Percentiles rank a stretch among this genome's conserved stretches.
Evolutionary conservation across 768 basidiomycete species (phyloP).

Genomic region (Russula sp.): DNA sequence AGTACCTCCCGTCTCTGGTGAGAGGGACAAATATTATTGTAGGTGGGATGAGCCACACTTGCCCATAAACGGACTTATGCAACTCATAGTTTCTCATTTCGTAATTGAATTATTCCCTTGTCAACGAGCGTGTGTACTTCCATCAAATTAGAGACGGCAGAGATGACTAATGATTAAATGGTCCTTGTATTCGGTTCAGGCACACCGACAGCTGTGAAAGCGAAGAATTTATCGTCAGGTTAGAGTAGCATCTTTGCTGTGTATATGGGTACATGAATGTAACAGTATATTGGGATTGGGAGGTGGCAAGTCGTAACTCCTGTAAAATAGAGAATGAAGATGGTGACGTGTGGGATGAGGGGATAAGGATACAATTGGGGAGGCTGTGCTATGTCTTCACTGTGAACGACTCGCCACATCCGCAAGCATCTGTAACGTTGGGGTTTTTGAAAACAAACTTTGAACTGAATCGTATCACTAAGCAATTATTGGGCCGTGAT

Average conservation of each 20-base stretch:
- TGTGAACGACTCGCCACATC: constrained; percentile 90
- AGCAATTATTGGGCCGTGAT: neutral
- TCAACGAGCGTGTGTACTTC: neutral
- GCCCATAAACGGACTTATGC: neutral
- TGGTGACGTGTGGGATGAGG: neutral
- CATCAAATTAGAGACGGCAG: neutral
- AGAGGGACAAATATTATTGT: constrained; percentile 1
- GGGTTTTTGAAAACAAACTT: constrained; percentile 86
- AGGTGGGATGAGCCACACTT: neutral
- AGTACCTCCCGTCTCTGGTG: neutral
- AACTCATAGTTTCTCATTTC: neutral
- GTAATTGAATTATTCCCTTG: neutral
- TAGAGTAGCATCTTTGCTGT: neutral
- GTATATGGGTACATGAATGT: constrained; percentile 9
- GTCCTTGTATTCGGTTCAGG: neutral
- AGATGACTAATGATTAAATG: neutral
- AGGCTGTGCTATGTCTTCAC: constrained; percentile 33
- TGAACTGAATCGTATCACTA: constrained; percentile 42
- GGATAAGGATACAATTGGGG: constrained; percentile 12
- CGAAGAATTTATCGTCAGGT: neutral
- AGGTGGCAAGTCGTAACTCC: neutral
- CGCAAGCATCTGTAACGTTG: constrained; percentile 91
- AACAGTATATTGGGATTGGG: neutral
- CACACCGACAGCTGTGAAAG: no score
- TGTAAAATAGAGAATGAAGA: constrained; percentile 6